Evolutionary conservation across 257 asterid genomes (phyloP).

Genomic region (Solanum sparsipilum): DNA sequence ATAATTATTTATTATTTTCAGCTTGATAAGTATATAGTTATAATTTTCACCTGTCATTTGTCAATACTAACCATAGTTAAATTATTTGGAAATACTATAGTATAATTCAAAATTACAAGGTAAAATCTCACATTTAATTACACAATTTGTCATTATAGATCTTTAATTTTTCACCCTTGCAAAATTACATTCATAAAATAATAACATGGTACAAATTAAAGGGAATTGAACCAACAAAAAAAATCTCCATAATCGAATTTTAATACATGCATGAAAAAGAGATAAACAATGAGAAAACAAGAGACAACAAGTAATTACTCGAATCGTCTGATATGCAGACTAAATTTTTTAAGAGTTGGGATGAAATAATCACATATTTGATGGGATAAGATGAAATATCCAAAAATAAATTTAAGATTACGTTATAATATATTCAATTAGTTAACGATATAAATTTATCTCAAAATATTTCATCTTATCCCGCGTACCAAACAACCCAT

Average conservation of each 20-base stretch:
- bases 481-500: rapidly evolving
- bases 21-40: neutral
- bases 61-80: neutral
- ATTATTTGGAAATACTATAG: neutral
- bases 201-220: neutral
- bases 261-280: neutral
- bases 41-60: neutral
- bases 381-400: neutral
- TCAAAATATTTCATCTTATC: neutral
- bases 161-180: neutral
- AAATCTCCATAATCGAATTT: neutral
- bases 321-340: neutral
- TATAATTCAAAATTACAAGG: neutral
- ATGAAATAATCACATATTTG: neutral
- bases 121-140: neutral
- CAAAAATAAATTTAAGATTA: neutral
- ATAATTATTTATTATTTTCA: too few species aligned
- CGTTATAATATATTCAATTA: neutral
- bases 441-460: neutral
- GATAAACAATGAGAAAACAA: neutral
- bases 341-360: neutral
- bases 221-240: neutral
- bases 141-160: neutral
- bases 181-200: neutral
- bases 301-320: neutral